A percentile compares a stretch with the other conserved stretches of the same genome.
These are phyloP conservation scores for Globisporangium heterothallicum DNA, from an alignment of 352 stramenopile genomes.

Conservation along the genomic window DNA sequence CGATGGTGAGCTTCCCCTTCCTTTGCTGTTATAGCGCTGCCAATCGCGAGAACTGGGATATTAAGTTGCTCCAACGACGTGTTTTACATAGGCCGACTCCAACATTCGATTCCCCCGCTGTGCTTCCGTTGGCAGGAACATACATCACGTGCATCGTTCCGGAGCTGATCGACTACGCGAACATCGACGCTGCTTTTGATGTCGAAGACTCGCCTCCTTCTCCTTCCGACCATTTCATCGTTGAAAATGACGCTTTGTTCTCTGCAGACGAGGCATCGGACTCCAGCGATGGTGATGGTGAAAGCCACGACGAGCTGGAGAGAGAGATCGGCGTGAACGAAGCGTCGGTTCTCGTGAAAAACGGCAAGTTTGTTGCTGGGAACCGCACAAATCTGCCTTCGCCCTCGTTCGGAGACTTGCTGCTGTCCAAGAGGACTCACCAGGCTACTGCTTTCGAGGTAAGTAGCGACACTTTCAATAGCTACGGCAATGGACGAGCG, in stretches of 20 bases:
- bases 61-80: too few species aligned
- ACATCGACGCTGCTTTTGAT: slow-evolving; percentile 34
- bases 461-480: neutral
- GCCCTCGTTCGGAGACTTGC: slow-evolving; percentile 65
- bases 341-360: slow-evolving; percentile 27
- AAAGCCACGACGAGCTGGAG: slow-evolving; percentile 17
- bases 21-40: neutral
- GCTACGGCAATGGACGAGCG: neutral
- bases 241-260: slow-evolving; percentile 12
- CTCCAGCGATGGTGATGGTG: slow-evolving; percentile 22
- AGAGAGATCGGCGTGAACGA: neutral
- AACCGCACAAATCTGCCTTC: slow-evolving; percentile 32
- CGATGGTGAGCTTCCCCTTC: slow-evolving; percentile 34
- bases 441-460: slow-evolving; percentile 63
- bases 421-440: slow-evolving; percentile 47
- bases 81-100: slow-evolving; percentile 47
- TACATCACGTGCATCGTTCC: slow-evolving; percentile 75
- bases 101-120: slow-evolving; percentile 34
- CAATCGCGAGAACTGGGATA: too few species aligned
- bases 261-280: slow-evolving; percentile 6
- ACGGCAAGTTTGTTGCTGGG: slow-evolving; percentile 41
- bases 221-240: slow-evolving; percentile 40
- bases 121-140: slow-evolving; percentile 66
- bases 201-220: slow-evolving; percentile 25
- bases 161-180: slow-evolving; percentile 46